Evolutionary conservation across 805 yeast species (phyloP), one percentile per base, ranked within the genome.

Genomic region (Ogataea trehaloabstinens): DNA sequence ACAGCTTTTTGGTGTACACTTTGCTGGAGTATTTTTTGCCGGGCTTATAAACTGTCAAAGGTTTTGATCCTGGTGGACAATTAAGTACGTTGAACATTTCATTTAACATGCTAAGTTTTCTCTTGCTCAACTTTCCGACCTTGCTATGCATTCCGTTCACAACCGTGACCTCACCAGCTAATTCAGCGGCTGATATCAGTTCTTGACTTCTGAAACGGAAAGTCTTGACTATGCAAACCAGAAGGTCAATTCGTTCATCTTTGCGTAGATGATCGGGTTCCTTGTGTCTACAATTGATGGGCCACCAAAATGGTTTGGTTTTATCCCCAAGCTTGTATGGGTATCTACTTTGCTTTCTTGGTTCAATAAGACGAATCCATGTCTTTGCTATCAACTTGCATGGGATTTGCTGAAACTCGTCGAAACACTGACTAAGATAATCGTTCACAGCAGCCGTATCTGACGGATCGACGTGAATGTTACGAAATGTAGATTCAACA

Each of bases 221-320:
- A 0, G 55, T 50, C 17, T 60, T 35, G 5, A 68, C 35, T 10
- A 79, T 65, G 10, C 61, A 46, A 22, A 72, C 60, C 53, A 85
- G 58, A 18, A 84, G 58, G 4, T 51, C 53, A 15, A 82, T 51
- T 38, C 93, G 63, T 49, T 79, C 82, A 1, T 60, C 62, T 53
- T 80, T 83, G 41, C 66, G 70, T 41, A 85, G 61, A 60, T 85
- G 91, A 54, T 83, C 91, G 0, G 91, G 91, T 52, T 84, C 90
- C 31, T 66, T 68, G 58, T 84, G 91, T 25, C 75, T 63, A 1
- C 80, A 74, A 10, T 46, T 40, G 0, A 30, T 25, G 0, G 90
- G 90, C 93, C 93, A 84, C 90, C 90, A 83, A 4, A 53, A 51
- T 0, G 91, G 93, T 45, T 66, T 74, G 10, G 73, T 49, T 0